Base-by-base conservation (phyloP, 371 early-diverging fungal species). In the Synchytrium microbalum region DNA sequence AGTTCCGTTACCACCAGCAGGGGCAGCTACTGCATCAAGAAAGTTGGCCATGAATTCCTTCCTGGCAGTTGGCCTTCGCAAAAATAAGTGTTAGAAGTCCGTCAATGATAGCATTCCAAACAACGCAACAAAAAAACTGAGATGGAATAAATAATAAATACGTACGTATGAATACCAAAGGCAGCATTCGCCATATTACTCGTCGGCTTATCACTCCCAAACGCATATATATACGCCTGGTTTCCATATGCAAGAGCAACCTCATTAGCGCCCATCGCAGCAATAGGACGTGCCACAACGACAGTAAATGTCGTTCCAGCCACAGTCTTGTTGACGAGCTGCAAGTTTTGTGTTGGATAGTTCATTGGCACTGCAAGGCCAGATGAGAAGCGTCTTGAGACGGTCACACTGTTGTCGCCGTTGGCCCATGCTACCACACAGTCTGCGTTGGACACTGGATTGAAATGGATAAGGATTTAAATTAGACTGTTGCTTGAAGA, bases 361-460 rank as follows among this genome's bases (percentile, higher is more conserved):
- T 8, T 5, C 24, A 24, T 25, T 55, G 56, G 56, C 8, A 25
- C 25, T 8, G 24, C 56, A 25, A 25, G 56, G 13, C 25, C 28
- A 24, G 13, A 13, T n/a, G 56, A 55, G 13, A 28, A n/a, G 24
- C 56, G 56, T 8, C 56, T 8, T 13, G 56, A 55, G 28, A 55
- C 56, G 28, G 28, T 55, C 13, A 28, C 28, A 25, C 8, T 55
- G 56, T 55, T 55, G 56, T 55, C 56, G 13, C 13, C 25, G 28
- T n/a, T 55, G 13, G 28, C 56, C 56, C 56, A 55, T 55, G 56
- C 56, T 28, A 55, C 46, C 19, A 38, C 19, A 38, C 46, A 38
- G 46, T 38, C 46, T 19, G 46, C 46, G 19, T 38, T 38, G 19
- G 46, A 38, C 46, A 38, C 19, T 38, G 46, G n/a, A n/a, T n/a